Percentiles rank a stretch among this genome's conserved stretches.
phyloP scores from a whole-genome alignment of 2,329 filamentous ascomycete genomes.

The Fusarium fracticaudum region DNA sequence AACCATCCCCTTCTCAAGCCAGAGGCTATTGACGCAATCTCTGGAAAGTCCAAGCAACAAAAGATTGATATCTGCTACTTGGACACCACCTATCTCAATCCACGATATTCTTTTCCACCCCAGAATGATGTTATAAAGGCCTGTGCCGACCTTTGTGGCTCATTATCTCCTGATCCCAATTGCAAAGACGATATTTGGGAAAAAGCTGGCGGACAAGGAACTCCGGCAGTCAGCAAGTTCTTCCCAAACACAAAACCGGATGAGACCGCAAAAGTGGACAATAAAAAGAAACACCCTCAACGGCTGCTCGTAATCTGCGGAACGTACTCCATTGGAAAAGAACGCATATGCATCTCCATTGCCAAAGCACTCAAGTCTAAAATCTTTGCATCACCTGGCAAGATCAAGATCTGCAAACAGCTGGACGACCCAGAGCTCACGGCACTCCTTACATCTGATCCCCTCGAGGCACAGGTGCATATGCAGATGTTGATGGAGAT shows the following conservation, averaged over 20 bases:
- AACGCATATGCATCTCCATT: slow-evolving; percentile 93
- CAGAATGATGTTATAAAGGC: slow-evolving; percentile 88
- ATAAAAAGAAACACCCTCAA: slow-evolving; percentile 48
- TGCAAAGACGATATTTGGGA: slow-evolving; percentile 60
- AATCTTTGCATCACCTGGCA: slow-evolving; percentile 86
- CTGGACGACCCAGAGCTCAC: slow-evolving; percentile 87
- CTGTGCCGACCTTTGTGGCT: slow-evolving; percentile 88
- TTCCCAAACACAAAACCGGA: slow-evolving; percentile 54
- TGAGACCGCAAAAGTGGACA: slow-evolving; percentile 44
- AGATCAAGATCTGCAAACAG: slow-evolving; percentile 84
- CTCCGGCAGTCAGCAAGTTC: slow-evolving; percentile 62
- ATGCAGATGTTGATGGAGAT: slow-evolving; percentile 98
- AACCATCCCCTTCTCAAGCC: slow-evolving; percentile 84
- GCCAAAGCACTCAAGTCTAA: slow-evolving; percentile 86
- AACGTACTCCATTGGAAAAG: slow-evolving; percentile 98
- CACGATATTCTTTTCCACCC: slow-evolving; percentile 91
- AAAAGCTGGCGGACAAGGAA: slow-evolving; percentile 53
- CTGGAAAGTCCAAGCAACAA: slow-evolving; percentile 79
- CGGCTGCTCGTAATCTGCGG: slow-evolving; percentile 91
- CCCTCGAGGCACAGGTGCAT: slow-evolving; percentile 89
- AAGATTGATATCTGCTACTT: slow-evolving; percentile 96
- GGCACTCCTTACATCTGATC: slow-evolving; percentile 79
- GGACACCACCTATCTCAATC: slow-evolving; percentile 96
- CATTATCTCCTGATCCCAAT: slow-evolving; percentile 72
- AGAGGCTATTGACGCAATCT: slow-evolving; percentile 74